These are phyloP conservation scores for Penstemon eatonii DNA, from an alignment of 257 asterid genomes.

Conservation along the genomic window DNA sequence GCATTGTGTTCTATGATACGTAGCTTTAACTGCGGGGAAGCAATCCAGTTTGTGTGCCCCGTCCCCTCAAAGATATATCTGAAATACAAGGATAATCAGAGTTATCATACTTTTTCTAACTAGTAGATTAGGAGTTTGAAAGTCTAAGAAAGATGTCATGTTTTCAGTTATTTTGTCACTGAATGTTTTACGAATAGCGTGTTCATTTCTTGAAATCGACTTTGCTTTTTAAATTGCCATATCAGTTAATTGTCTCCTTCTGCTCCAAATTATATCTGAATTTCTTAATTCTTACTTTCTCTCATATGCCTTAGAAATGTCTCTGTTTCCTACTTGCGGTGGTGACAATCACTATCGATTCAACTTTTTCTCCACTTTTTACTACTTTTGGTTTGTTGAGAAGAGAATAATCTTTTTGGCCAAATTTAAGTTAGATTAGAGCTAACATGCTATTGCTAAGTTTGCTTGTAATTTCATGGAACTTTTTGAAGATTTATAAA, in stretches of 20 bases:
- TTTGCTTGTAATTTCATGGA: too few species aligned
- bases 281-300: neutral
- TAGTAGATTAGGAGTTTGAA: too few species aligned
- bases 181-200: neutral
- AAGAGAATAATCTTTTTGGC: too few species aligned
- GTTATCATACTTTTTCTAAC: neutral
- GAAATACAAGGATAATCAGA: neutral
- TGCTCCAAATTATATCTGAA: neutral
- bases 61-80: neutral
- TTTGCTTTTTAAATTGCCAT: neutral
- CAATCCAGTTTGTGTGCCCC: neutral
- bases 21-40: slow-evolving; percentile 5
- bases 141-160: neutral
- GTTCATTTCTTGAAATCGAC: neutral
- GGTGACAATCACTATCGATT: neutral
- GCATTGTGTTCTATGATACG: slow-evolving; percentile 19
- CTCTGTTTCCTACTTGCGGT: neutral
- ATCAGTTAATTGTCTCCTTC: neutral
- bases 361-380: neutral
- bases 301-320: neutral
- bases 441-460: too few species aligned
- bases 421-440: too few species aligned
- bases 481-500: too few species aligned
- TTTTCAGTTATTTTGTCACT: neutral
- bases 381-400: too few species aligned